phyloP scores from a whole-genome alignment of 2,329 filamentous ascomycete genomes.

The Dactylella cylindrospora region DNA sequence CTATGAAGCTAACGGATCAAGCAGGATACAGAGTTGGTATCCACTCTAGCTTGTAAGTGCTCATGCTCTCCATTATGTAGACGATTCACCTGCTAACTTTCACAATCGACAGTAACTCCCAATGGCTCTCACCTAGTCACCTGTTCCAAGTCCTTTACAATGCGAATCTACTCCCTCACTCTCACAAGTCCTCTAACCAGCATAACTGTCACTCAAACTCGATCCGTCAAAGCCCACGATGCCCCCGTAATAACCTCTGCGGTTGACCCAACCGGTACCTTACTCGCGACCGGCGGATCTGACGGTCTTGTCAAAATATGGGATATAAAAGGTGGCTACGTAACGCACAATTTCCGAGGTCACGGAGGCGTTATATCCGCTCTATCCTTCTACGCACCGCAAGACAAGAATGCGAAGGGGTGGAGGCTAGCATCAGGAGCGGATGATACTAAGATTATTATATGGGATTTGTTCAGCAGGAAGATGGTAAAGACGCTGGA shows the following conservation, averaged over 20 bases:
- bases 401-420: conserved; percentile 54
- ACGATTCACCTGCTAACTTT: conserved; percentile 40
- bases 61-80: conserved; percentile 2
- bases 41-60: conserved; percentile 65
- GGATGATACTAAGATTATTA: conserved; percentile 86
- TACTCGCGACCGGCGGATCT: conserved; percentile 88
- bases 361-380: conserved; percentile 90
- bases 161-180: conserved; percentile 81
- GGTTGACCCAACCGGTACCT: conserved; percentile 80
- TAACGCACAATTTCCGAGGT: conserved; percentile 92
- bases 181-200: conserved; percentile 53
- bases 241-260: conserved; percentile 86
- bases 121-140: conserved; percentile 83
- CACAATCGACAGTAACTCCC: conserved; percentile 67
- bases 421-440: conserved; percentile 87
- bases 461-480: conserved; percentile 89
- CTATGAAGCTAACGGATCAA: conserved; percentile 46
- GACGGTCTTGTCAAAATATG: conserved; percentile 95
- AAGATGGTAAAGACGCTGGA: conserved; percentile 76
- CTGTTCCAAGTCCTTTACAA: conserved; percentile 91
- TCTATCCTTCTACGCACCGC: conserved; percentile 77
- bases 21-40: conserved; percentile 77
- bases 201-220: conserved; percentile 68
- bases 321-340: conserved; percentile 87
- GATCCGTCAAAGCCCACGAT: conserved; percentile 83